phyloP scores from a whole-genome alignment of 371 early-diverging fungal species.

The Batrachochytrium dendrobatidis region DNA sequence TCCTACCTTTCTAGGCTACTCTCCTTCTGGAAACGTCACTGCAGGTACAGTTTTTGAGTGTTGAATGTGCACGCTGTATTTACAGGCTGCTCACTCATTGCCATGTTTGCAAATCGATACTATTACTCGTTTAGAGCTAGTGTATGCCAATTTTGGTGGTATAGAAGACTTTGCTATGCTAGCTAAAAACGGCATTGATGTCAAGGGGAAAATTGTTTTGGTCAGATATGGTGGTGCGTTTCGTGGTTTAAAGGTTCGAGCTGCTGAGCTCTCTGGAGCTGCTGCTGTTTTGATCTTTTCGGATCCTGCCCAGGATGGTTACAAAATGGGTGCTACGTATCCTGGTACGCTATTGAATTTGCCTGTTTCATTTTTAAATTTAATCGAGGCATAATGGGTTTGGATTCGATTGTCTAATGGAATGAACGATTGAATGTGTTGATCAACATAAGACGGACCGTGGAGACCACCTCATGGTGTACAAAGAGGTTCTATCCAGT shows the following conservation, averaged over 20 bases:
- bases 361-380: conserved; percentile 39
- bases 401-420: not conserved
- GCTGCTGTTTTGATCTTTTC: conserved; percentile 54
- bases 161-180: conserved; percentile 51
- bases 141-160: conserved; percentile 61
- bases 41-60: conserved; percentile 17
- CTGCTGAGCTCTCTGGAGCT: conserved; percentile 52
- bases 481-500: not conserved
- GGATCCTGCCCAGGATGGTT: conserved; percentile 54
- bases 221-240: conserved; percentile 54
- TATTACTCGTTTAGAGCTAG: conserved; percentile 28
- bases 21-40: conserved; percentile 53
- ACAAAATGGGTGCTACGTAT: conserved; percentile 41
- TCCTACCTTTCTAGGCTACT: conserved; percentile 61
- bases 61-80: no score
- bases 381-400: conserved; percentile 45
- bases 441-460: not conserved
- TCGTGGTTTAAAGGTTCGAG: conserved; percentile 54
- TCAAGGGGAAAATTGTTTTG: conserved; percentile 49
- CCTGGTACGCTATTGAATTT: conserved; percentile 64
- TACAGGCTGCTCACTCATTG: not conserved
- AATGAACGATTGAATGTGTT: conserved; percentile 16
- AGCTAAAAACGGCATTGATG: conserved; percentile 34
- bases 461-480: not conserved
- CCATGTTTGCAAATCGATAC: not conserved